A percentile compares a stretch with the other conserved stretches of the same genome.
These are phyloP conservation scores for Hyphodiscus sp. DNA, from an alignment of 2,329 filamentous ascomycete genomes.

Conservation along the genomic window DNA sequence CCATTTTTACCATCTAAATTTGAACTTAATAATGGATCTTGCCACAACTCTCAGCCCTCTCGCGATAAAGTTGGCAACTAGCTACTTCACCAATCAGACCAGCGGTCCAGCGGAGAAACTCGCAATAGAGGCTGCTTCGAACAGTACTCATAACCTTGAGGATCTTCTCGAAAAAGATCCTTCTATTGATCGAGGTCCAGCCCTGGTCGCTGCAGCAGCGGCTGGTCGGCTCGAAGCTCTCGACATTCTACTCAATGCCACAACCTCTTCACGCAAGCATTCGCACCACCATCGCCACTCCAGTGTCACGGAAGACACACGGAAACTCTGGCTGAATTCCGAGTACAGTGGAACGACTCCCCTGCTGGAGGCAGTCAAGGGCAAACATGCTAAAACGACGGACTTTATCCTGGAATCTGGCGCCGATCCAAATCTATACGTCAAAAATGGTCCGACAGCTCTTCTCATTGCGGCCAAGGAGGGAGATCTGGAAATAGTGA, in stretches of 20 bases:
- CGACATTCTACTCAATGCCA: conserved; percentile 14
- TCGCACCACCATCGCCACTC: neutral
- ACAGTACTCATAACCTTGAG: conserved; percentile 4
- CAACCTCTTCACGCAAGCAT: neutral
- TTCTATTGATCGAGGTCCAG: conserved; percentile 10
- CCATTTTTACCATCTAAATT: neutral
- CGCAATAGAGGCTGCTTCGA: conserved; percentile 3
- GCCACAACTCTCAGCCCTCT: neutral
- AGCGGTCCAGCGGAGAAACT: conserved; percentile 6
- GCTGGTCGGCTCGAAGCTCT: conserved; percentile 11
- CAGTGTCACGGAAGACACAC: neutral
- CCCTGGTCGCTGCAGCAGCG: conserved; percentile 12
- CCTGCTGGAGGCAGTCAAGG: conserved; percentile 14
- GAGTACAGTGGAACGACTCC: conserved; percentile 14
- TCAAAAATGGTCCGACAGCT: conserved; percentile 7
- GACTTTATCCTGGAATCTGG: conserved; percentile 13
- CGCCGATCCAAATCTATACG: conserved; percentile 13
- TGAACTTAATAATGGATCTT: neutral
- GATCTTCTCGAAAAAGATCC: conserved; percentile 8
- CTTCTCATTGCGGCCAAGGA: conserved; percentile 10
- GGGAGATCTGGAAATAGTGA: conserved; percentile 13
- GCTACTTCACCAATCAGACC: conserved; percentile 1
- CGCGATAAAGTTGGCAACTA: neutral
- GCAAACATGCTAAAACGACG: conserved; percentile 14
- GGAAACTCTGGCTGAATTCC: conserved; percentile 7